Evolutionary conservation across 495 filamentous ascomycete species (phyloP), one percentile per base, ranked within the genome.

Genomic region (Xylaria sp.): DNA sequence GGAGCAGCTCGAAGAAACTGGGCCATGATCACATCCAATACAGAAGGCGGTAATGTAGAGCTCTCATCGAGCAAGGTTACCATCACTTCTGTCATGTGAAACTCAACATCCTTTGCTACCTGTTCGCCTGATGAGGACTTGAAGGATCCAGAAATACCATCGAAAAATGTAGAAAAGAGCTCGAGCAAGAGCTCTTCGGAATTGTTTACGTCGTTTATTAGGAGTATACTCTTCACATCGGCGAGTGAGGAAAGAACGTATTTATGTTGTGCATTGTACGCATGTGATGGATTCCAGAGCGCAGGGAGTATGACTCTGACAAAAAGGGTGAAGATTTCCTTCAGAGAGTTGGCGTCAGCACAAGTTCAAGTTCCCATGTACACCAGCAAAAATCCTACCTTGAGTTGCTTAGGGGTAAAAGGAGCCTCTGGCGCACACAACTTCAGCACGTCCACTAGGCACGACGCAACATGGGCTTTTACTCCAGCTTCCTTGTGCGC

Each of bases 401-500:
- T 97, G 37, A 99, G 85, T 81, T 98, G 95, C 62, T 90, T 88
- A 37, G 86, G 89, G 12, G 93, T 97, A 82, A 97, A 98, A 14
- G 96, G 96, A 80, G 96, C 96, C 88, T 98, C 90, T 5, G 96
- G 96, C 40, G 96, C 96, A 83, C 94, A 97, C 35, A 99, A 85
- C 75, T 93, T 89, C 80, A 99, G 88, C 67, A 99, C 93, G 79
- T 99, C 97, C 52, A 97, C 94, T 74, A 98, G 85, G 78, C 94
- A 98, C 77, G 92, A 93, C 15, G 93, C 90, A 50, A 92, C 89
- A 85, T 91, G 97, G 21, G 97, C 96, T 72, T 91, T 89, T 31
- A 99, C 95, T 15, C 96, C 96, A 68, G 89, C 91, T 78, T 99
- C 97, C 82, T 97, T 97, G 80, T 99, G 97, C 57, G 82, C 86